A percentile compares a stretch with the other conserved stretches of the same genome.
phyloP scores from a whole-genome alignment of 2,329 filamentous ascomycete genomes.

The Polychaeton citri region DNA sequence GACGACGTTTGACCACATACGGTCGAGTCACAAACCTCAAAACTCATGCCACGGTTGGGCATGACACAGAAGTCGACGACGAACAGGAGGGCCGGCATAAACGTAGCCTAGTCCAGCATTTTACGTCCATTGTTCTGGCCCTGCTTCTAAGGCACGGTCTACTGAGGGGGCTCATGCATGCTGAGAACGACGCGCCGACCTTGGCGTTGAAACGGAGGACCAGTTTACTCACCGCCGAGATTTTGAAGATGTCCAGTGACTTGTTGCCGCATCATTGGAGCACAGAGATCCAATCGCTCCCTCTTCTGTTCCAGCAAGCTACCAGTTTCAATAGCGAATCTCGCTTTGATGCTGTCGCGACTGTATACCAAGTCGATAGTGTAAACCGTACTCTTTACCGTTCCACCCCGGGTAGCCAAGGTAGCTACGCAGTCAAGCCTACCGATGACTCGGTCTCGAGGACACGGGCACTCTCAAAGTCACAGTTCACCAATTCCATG shows the following conservation, averaged over 20 bases:
- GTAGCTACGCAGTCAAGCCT: slow-evolving; percentile 6
- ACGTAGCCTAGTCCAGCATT: slow-evolving; percentile 78
- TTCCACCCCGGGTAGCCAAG: slow-evolving; percentile 34
- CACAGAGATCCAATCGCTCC: slow-evolving; percentile 71
- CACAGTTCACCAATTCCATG: slow-evolving; percentile 45
- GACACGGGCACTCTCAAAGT: slow-evolving; percentile 36
- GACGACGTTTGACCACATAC: slow-evolving; percentile 84
- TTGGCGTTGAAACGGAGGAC: slow-evolving; percentile 71
- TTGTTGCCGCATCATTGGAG: slow-evolving; percentile 74
- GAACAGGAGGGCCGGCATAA: slow-evolving; percentile 51
- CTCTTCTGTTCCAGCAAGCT: slow-evolving; percentile 68
- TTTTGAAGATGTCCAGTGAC: slow-evolving; percentile 77
- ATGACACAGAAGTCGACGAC: slow-evolving; percentile 41
- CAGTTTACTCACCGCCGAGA: slow-evolving; percentile 79
- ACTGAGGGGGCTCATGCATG: slow-evolving; percentile 37
- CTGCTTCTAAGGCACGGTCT: slow-evolving; percentile 74
- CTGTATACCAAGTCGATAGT: slow-evolving; percentile 96
- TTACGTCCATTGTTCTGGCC: slow-evolving; percentile 75
- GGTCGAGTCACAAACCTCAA: slow-evolving; percentile 83
- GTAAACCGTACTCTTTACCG: slow-evolving; percentile 86
- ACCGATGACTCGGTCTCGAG: slow-evolving; percentile 18
- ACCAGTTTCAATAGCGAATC: slow-evolving; percentile 57
- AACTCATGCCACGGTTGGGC: slow-evolving; percentile 27
- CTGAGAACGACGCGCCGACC: slow-evolving; percentile 56
- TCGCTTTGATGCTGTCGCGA: slow-evolving; percentile 70